Evolutionary conservation across 306 rosid genomes (phyloP).

Genomic region (Inga leiocalycina): DNA sequence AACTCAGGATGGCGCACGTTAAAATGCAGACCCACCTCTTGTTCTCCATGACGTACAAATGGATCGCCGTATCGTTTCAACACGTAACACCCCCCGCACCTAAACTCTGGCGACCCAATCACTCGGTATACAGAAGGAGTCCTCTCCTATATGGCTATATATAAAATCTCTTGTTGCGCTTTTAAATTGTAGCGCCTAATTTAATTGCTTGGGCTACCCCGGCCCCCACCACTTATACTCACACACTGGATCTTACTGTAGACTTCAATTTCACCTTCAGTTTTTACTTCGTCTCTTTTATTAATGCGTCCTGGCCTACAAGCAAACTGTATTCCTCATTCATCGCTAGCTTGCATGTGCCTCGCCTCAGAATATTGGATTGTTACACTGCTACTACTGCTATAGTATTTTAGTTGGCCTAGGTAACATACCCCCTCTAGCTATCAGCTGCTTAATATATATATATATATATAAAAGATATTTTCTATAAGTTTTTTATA

Average conservation of each 20-base stretch:
- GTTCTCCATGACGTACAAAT: slow-evolving; percentile 25
- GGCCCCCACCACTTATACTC: neutral
- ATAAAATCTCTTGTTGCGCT: slow-evolving; percentile 35
- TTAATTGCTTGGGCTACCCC: slow-evolving; percentile 39
- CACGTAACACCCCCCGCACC: neutral
- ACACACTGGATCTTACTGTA: neutral
- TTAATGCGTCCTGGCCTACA: neutral
- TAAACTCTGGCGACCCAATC: neutral
- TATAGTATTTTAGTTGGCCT: neutral
- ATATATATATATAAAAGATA: too few species aligned
- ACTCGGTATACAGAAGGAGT: neutral
- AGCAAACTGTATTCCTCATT: too few species aligned
- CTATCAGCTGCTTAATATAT: too few species aligned
- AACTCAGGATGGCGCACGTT: neutral
- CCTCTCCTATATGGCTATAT: slow-evolving; percentile 11
- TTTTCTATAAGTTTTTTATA: too few species aligned
- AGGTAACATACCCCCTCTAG: neutral
- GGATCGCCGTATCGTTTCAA: too few species aligned
- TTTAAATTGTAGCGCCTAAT: slow-evolving; percentile 4
- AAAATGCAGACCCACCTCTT: slow-evolving; percentile 2
- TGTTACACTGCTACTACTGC: too few species aligned
- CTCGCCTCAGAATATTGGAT: too few species aligned
- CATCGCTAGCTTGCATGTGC: too few species aligned
- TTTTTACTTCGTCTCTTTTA: neutral
- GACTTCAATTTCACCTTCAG: neutral